Percentiles rank a stretch among this genome's conserved stretches.
These are phyloP conservation scores for Dioscorea dumetorum DNA, from an alignment of 106 monocot species.

Conservation along the genomic window DNA sequence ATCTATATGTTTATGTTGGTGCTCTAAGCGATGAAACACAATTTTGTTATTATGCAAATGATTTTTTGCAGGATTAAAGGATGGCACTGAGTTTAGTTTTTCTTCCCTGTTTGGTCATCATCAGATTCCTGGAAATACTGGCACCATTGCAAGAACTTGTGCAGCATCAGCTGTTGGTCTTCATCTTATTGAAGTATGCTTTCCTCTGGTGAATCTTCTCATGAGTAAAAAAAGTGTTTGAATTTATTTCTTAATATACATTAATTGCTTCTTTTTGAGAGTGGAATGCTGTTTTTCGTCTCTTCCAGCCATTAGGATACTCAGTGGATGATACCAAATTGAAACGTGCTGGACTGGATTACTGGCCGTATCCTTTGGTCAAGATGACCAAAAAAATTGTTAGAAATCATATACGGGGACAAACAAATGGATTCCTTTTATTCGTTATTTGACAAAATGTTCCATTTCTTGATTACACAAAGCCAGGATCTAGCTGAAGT, in stretches of 20 bases:
- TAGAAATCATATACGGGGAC: not conserved
- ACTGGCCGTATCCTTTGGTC: slow-evolving; percentile 91
- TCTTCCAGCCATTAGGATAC: slow-evolving; percentile 84
- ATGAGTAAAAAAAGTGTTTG: no score
- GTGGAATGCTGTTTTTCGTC: not conserved
- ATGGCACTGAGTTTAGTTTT: slow-evolving; percentile 28
- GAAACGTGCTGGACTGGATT: slow-evolving; percentile 99
- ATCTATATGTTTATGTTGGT: no score
- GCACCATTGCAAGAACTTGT: slow-evolving; percentile 93
- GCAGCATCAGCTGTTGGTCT: slow-evolving; percentile 91
- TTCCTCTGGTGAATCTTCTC: not conserved
- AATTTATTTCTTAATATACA: no score
- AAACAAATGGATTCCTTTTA: no score
- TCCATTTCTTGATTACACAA: no score
- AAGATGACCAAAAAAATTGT: not conserved
- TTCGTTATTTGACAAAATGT: no score
- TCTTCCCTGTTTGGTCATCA: slow-evolving; percentile 18
- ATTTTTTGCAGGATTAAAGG: not conserved
- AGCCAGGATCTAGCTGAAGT: not conserved
- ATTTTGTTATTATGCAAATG: no score
- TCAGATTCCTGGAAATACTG: slow-evolving; percentile 97
- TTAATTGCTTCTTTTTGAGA: no score
- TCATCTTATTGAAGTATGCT: slow-evolving; percentile 89
- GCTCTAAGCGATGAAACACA: no score
- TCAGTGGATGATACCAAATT: slow-evolving; percentile 87